Evolutionary conservation across 257 asterid genomes (phyloP).

Genomic region (Solanum acaule): DNA sequence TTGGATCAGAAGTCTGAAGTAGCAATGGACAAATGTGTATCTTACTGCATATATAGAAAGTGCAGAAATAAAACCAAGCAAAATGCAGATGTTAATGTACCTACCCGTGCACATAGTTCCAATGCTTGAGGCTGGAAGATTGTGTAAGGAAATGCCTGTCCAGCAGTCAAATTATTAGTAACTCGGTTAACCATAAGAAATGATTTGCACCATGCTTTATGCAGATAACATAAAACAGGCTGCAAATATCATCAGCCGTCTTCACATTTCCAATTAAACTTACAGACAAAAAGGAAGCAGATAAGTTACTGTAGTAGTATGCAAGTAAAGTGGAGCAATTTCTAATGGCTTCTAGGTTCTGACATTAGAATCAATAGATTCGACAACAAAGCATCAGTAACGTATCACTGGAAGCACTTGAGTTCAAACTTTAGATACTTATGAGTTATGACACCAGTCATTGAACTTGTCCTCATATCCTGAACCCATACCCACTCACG

Average conservation of each 20-base stretch:
- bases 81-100: constrained; percentile 14
- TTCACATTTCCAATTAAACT: not conserved
- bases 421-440: not conserved
- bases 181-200: not conserved
- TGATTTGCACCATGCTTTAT: not conserved
- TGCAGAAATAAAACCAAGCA: constrained; percentile 4
- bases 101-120: constrained; percentile 93
- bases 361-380: not conserved
- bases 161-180: not conserved
- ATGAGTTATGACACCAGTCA: not conserved
- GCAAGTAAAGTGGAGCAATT: not conserved
- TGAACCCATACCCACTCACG: not conserved
- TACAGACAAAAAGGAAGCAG: not conserved
- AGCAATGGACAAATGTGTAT: not conserved
- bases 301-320: not conserved
- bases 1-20: not conserved
- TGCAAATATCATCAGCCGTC: not conserved
- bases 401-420: not conserved
- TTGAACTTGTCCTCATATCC: not conserved
- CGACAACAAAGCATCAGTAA: not conserved
- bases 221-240: not conserved
- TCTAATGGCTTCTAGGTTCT: not conserved
- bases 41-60: constrained; percentile 8
- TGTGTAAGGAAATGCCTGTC: constrained; percentile 70
- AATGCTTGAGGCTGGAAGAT: constrained; percentile 87